phyloP scores from a whole-genome alignment of 306 rosid genomes.

The Vigna hirtella region DNA sequence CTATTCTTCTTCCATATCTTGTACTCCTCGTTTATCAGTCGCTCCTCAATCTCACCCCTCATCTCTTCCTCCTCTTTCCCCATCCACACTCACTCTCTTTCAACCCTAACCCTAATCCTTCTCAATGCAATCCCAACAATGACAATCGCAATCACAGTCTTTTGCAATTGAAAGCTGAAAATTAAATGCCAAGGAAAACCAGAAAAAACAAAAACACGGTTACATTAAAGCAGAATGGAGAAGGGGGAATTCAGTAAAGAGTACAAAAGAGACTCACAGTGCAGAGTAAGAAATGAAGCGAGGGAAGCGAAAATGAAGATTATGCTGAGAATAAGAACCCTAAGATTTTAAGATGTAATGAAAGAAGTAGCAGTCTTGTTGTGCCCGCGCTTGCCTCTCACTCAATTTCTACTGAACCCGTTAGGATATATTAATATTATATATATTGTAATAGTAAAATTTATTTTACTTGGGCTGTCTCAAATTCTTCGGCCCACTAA shows the following conservation, averaged over 20 bases:
- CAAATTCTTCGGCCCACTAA: not conserved
- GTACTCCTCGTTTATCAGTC: constrained; percentile 95
- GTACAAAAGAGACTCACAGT: not conserved
- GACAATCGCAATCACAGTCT: not conserved
- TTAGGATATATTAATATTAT: not conserved
- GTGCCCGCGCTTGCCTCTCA: not conserved
- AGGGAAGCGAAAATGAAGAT: not conserved
- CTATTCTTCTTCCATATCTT: constrained; percentile 99
- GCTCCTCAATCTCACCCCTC: constrained; percentile 96
- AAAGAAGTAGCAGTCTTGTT: too few species aligned
- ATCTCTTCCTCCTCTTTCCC: constrained; percentile 96
- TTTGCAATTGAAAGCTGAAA: not conserved
- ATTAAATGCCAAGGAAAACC: not conserved
- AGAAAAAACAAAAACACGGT: not conserved
- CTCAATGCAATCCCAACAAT: not conserved
- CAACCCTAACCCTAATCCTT: constrained; percentile 1
- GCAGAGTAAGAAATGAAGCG: not conserved
- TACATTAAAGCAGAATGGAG: not conserved
- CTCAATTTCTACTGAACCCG: not conserved
- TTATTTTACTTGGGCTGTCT: not conserved
- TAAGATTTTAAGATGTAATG: not conserved
- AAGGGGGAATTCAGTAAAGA: not conserved
- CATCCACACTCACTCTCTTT: constrained; percentile 50
- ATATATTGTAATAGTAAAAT: not conserved
- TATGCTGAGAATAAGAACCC: not conserved